phyloP scores from a whole-genome alignment of 108 stramenopile species.

The Heterococcus sp. region DNA sequence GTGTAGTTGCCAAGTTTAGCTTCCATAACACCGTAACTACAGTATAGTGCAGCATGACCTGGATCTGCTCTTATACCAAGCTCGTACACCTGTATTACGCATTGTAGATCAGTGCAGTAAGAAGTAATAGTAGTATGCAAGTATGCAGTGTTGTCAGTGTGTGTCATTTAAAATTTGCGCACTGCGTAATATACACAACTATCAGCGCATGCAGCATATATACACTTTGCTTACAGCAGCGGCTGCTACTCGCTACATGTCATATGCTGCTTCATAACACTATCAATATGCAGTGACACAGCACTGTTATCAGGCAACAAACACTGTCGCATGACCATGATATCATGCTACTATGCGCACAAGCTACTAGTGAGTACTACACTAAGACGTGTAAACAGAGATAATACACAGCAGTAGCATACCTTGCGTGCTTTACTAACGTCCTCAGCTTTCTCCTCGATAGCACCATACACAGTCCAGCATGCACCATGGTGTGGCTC shows the following conservation, averaged over 20 bases:
- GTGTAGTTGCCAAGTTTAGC: constrained; percentile 3
- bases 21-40: constrained; percentile 30
- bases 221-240: neutral
- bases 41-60: constrained; percentile 20
- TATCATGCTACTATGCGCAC: too few relatives aligned
- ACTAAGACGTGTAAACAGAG: too few relatives aligned
- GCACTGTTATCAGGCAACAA: too few relatives aligned
- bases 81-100: constrained; percentile 12
- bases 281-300: too few relatives aligned
- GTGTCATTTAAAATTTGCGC: too few relatives aligned
- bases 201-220: neutral
- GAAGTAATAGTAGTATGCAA: neutral
- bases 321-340: too few relatives aligned
- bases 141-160: too few relatives aligned
- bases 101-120: neutral
- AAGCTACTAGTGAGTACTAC: too few relatives aligned
- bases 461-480: constrained; percentile 35
- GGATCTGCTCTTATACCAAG: constrained; percentile 18
- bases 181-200: neutral
- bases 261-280: too few relatives aligned
- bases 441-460: constrained; percentile 26
- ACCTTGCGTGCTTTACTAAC: constrained; percentile 25
- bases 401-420: neutral
- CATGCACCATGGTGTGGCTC: constrained; percentile 41
- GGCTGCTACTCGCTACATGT: too few relatives aligned